Evolutionary conservation across 2,329 filamentous ascomycete genomes (phyloP).

Genomic region (Trichothecium roseum): DNA sequence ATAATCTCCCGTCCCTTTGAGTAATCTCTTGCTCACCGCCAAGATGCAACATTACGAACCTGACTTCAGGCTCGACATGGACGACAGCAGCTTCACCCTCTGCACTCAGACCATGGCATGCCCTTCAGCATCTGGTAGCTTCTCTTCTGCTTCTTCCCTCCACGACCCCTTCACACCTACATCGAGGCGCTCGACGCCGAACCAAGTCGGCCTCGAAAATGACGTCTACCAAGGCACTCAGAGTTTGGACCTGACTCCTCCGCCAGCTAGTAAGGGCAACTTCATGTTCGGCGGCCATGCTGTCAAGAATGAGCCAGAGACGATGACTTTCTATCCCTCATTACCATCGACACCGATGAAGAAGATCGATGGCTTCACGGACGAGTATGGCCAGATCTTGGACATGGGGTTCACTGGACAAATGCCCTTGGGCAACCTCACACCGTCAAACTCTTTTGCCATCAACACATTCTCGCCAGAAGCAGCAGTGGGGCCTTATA

Average conservation of each 20-base stretch:
- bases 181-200: slow-evolving; percentile 32
- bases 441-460: slow-evolving; percentile 23
- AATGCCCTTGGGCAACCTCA: slow-evolving; percentile 23
- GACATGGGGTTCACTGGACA: slow-evolving; percentile 24
- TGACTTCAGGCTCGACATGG: slow-evolving; percentile 27
- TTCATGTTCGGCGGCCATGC: slow-evolving; percentile 18
- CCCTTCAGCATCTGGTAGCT: slow-evolving; percentile 24
- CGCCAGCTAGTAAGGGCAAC: slow-evolving; percentile 21
- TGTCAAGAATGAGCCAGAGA: slow-evolving; percentile 22
- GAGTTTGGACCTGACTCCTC: slow-evolving; percentile 23
- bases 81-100: slow-evolving; percentile 27
- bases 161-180: slow-evolving; percentile 34
- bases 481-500: slow-evolving; percentile 21
- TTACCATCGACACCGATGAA: slow-evolving; percentile 26
- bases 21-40: slow-evolving; percentile 2
- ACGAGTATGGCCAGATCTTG: slow-evolving; percentile 28
- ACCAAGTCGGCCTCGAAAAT: slow-evolving; percentile 26
- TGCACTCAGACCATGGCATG: slow-evolving; percentile 25
- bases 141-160: slow-evolving; percentile 27
- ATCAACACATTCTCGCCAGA: slow-evolving; percentile 24
- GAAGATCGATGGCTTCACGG: slow-evolving; percentile 21
- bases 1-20: slow-evolving; percentile 3
- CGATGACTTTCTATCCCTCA: slow-evolving; percentile 18
- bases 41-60: slow-evolving; percentile 28
- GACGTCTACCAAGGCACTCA: slow-evolving; percentile 17